Conservation (phyloP, 208 protist species). For the Trypanosoma lewisi region DNA sequence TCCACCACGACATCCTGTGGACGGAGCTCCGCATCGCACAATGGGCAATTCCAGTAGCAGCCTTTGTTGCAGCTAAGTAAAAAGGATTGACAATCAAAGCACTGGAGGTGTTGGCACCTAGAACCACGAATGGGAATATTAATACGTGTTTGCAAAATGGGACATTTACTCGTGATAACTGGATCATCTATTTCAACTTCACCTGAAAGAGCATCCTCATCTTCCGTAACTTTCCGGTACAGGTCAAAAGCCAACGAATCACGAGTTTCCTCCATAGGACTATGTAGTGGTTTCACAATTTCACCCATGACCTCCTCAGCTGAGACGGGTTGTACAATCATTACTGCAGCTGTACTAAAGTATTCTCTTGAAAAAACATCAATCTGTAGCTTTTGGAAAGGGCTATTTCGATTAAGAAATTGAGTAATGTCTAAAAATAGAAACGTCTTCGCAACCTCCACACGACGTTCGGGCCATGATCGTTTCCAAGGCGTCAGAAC, state of each 20-base stretch:
- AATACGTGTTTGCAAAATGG: constrained; percentile 73
- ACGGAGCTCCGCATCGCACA: constrained; percentile 70
- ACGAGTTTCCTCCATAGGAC: constrained; percentile 10
- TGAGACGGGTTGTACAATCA: constrained; percentile 46
- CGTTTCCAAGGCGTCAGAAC: constrained; percentile 72
- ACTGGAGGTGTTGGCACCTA: constrained; percentile 73
- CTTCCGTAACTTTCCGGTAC: constrained; percentile 37
- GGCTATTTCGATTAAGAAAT: constrained; percentile 31
- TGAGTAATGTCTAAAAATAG: constrained; percentile 81
- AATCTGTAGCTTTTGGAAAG: constrained; percentile 49
- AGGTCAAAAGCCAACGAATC: constrained; percentile 22
- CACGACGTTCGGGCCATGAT: constrained; percentile 64
- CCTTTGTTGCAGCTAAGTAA: constrained; percentile 62
- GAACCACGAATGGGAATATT: constrained; percentile 61
- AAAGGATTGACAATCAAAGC: constrained; percentile 67
- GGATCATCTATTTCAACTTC: constrained; percentile 58
- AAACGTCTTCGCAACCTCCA: constrained; percentile 64
- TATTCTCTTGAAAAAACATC: constrained; percentile 73
- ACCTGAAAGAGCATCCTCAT: constrained; percentile 46
- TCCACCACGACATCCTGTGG: constrained; percentile 55
- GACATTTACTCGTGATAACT: constrained; percentile 72
- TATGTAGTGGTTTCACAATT: constrained; percentile 29
- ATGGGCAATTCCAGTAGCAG: constrained; percentile 85
- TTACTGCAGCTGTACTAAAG: constrained; percentile 40
- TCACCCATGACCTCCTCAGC: constrained; percentile 58